These are phyloP conservation scores for Lasiodiplodia theobromae DNA, from an alignment of 2,329 filamentous ascomycete species.

Conservation along the genomic window DNA sequence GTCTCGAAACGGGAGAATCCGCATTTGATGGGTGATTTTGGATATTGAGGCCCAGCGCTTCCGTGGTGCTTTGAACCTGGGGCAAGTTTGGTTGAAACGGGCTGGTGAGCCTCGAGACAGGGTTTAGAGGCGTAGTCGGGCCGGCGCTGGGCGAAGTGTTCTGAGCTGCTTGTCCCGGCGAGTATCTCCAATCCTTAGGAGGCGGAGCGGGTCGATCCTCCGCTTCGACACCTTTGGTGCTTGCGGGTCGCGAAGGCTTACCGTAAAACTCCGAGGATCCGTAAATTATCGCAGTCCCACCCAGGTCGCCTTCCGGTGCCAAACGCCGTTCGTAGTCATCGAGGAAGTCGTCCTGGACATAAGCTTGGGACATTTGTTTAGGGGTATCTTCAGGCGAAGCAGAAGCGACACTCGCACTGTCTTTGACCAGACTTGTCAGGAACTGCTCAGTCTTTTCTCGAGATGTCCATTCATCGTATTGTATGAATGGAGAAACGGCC, in stretches of 20 bases:
- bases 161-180: conserved; percentile 22
- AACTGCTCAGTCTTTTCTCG: conserved; percentile 64
- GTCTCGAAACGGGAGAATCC: not conserved
- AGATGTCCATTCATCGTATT: conserved; percentile 55
- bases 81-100: conserved; percentile 43
- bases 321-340: conserved; percentile 28
- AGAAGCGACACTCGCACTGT: conserved; percentile 29
- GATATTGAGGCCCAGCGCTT: conserved; percentile 55
- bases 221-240: not conserved
- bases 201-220: conserved; percentile 48
- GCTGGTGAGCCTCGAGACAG: conserved; percentile 20
- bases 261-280: conserved; percentile 29
- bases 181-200: conserved; percentile 52
- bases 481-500: conserved; percentile 59
- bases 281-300: conserved; percentile 49
- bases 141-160: conserved; percentile 5
- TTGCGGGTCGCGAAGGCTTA: conserved; percentile 23
- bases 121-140: conserved; percentile 16
- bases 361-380: conserved; percentile 35
- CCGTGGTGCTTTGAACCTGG: conserved; percentile 47
- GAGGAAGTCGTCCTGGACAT: conserved; percentile 35
- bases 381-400: conserved; percentile 27
- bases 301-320: conserved; percentile 38
- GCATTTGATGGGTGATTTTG: conserved; percentile 35
- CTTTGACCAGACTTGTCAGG: conserved; percentile 55